These are phyloP conservation scores for Fusarium pininemorale DNA, from an alignment of 2,329 filamentous ascomycete genomes.

Conservation along the genomic window DNA sequence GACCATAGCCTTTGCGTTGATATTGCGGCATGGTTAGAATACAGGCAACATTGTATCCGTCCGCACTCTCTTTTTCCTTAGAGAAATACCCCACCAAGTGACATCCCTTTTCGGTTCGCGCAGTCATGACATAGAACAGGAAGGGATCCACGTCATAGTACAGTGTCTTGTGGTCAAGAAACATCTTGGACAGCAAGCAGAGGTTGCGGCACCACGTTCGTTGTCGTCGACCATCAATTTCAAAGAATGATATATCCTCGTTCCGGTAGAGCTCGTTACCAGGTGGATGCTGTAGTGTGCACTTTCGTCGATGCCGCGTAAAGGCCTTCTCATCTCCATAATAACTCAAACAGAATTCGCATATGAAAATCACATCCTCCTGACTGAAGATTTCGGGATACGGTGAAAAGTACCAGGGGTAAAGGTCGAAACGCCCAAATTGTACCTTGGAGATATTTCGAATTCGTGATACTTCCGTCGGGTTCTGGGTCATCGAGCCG, in stretches of 20 bases:
- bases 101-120: constrained; percentile 85
- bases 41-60: constrained; percentile 98
- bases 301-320: constrained; percentile 86
- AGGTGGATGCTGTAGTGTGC: constrained; percentile 88
- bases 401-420: constrained; percentile 99
- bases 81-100: constrained; percentile 99
- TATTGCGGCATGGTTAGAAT: constrained; percentile 97
- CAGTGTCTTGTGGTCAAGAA: constrained; percentile 96
- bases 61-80: constrained; percentile 96
- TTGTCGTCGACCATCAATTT: constrained; percentile 94
- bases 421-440: constrained; percentile 90
- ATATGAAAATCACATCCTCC: constrained; percentile 92
- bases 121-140: constrained; percentile 97
- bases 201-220: constrained; percentile 97
- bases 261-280: constrained; percentile 99
- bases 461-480: constrained; percentile 94
- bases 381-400: constrained; percentile 91
- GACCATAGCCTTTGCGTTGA: constrained; percentile 92
- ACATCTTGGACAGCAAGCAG: constrained; percentile 93
- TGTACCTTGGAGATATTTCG: constrained; percentile 94
- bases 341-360: constrained; percentile 96
- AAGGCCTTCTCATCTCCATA: constrained; percentile 87
- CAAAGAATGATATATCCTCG: constrained; percentile 92
- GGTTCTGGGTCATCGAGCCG: constrained; percentile 98
- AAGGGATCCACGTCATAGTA: constrained; percentile 99